Conservation (phyloP, 331 rosid genomes). For the Quercus lobata region DNA sequence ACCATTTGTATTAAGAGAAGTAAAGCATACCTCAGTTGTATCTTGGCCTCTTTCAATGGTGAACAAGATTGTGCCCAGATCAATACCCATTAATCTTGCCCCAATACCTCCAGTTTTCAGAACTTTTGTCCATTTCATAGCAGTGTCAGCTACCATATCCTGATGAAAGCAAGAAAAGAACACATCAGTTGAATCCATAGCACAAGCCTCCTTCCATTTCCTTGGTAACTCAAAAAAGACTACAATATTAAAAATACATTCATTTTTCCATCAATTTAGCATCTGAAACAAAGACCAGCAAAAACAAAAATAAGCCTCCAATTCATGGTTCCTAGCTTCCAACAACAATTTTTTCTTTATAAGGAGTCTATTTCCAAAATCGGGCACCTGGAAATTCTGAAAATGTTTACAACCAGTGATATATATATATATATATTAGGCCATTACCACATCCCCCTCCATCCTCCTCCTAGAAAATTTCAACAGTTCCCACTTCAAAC, state of each 20-base stretch:
- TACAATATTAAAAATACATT: not conserved
- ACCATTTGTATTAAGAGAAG: not conserved
- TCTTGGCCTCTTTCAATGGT: constrained; percentile 70
- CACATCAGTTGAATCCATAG: constrained; percentile 1
- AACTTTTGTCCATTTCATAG: constrained; percentile 81
- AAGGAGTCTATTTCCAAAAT: no score
- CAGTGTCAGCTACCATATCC: constrained; percentile 71
- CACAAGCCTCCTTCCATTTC: constrained; percentile 12
- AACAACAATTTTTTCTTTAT: no score
- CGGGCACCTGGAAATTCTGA: not conserved
- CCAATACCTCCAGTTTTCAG: constrained; percentile 75
- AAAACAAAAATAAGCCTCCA: not conserved
- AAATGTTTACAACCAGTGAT: no score
- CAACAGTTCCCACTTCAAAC: not conserved
- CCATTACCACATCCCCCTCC: no score
- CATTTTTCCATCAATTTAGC: no score
- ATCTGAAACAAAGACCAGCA: no score
- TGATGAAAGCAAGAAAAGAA: constrained; percentile 24
- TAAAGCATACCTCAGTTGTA: constrained; percentile 54
- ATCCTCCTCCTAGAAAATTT: not conserved
- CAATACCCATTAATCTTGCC: constrained; percentile 70
- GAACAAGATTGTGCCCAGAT: constrained; percentile 77
- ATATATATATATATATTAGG: no score
- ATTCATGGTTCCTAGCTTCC: no score
- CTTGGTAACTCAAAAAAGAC: not conserved